Evolutionary conservation across 2,329 filamentous ascomycete species (phyloP).

Genomic region (Fusarium sp.): DNA sequence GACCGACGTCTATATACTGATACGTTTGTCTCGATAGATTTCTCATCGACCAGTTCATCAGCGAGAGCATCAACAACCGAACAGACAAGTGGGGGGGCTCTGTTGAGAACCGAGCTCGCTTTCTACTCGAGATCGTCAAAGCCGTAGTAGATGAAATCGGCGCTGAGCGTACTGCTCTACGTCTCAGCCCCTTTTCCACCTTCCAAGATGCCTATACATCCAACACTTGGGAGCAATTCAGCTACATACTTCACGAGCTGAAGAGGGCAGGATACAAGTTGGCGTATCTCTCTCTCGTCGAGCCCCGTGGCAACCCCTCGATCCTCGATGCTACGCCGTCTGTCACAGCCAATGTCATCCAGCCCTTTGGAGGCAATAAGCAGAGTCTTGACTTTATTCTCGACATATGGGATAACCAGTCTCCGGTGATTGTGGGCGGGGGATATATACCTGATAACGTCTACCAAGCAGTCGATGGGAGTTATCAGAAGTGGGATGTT

Average conservation of each 20-base stretch:
- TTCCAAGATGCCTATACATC: conserved; percentile 43
- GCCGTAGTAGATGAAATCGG: conserved; percentile 56
- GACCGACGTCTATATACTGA: neutral
- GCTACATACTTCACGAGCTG: conserved; percentile 42
- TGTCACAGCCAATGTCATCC: neutral
- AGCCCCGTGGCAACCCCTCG: conserved; percentile 50
- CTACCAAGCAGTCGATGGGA: conserved; percentile 32
- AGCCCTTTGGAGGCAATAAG: conserved; percentile 17
- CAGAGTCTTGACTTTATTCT: conserved; percentile 50
- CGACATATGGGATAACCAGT: conserved; percentile 46
- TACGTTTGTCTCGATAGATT: conserved; percentile 39
- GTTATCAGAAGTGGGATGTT: conserved; percentile 43
- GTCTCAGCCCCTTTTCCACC: conserved; percentile 62
- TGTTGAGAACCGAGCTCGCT: conserved; percentile 61
- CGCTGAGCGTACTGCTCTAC: conserved; percentile 60
- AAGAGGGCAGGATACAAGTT: conserved; percentile 41
- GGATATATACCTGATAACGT: conserved; percentile 44
- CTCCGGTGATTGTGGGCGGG: conserved; percentile 48
- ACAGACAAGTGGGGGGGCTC: conserved; percentile 64
- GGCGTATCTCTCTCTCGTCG: conserved; percentile 51
- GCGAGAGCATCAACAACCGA: conserved; percentile 59
- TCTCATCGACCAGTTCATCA: conserved; percentile 70
- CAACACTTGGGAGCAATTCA: conserved; percentile 45
- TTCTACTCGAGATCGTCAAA: conserved; percentile 60
- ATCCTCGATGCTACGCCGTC: conserved; percentile 42